Base-by-base conservation (phyloP, 164 flowering plant species). In the Chimonanthus salicifolius region DNA sequence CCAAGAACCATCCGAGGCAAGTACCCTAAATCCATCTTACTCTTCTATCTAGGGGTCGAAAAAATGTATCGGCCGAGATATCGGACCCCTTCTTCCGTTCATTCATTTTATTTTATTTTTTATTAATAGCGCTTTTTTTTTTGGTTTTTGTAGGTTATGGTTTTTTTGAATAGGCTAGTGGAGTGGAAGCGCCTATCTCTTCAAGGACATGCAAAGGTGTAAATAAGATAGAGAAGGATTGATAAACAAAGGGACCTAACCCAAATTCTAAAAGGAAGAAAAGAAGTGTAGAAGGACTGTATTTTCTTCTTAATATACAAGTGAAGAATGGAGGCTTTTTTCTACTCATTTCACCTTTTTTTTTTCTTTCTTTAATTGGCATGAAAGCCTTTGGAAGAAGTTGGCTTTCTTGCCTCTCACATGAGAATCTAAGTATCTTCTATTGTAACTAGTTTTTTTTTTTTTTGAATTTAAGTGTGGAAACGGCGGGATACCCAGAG, bases 1-100 rank as follows among this genome's bases (percentile, higher is more conserved):
- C 66, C 89, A 87, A 83, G 97, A 95, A 73, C 99, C 99, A 49
- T 69, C 86, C 0, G 97, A 95, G 91, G 98, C 66, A 85, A 80
- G 78, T 66, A 63, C 10, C 49, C 44, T n/a, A 21, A 11, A 15
- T 33, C 47, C 11, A 13, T 18, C 9, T 2, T 21, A 4, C 16
- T 6, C 73, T 58, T n/a, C 16, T 4, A 54, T 45, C 21, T 20
- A 20, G 21, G 21, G 21, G 21, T 20, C 21, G 21, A 20, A 20
- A 20, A 20, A 20, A 20, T 20, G 21, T 20, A 20, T 20, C 21
- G 21, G 21, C 21, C 21, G 21, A 20, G 21, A 20, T 20, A 20
- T 20, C 21, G 21, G 21, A 20, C 21, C 21, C 21, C 21, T 20
- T 20, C 21, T 20, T 20, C 45, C 69, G 66, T 69, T 46, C 20